Evolutionary conservation across 2,329 filamentous ascomycete genomes (phyloP), one percentile per base, ranked within the genome.

Genomic region (Cladosporium halotolerans): DNA sequence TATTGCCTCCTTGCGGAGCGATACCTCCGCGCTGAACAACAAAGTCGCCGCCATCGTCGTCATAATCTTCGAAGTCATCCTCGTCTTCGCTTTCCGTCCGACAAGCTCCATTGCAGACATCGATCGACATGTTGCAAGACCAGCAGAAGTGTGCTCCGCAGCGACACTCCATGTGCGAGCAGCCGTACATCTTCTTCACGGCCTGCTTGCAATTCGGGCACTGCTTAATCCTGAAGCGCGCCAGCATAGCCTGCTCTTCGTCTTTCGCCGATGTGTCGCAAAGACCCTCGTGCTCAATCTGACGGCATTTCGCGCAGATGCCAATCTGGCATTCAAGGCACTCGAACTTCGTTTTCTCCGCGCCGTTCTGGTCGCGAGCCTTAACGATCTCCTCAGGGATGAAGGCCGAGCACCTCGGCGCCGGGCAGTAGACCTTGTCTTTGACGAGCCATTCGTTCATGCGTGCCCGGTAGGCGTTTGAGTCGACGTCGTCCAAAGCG

Each of bases 101-200:
- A 39, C 36, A 39, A 39, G 36, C 4, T 9, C 55, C 56, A 19
- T 63, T 55, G 51, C 71, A 74, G 1, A 64, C 56, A 2, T 70
- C 61, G 4, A 70, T 66, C 0, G 66, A 59, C 23, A 58, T 45
- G 34, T 65, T 52, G 52, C 77, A 80, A 7, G 60, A 58, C 69
- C 73, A 80, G 62, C 77, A 80, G 63, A 73, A 79, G 47, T 77
- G 71, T 8, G 73, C 73, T 10, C 76, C 75, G 52, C 77, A 79
- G 11, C 66, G 63, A 53, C 77, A 79, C 49, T 69, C 62, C 58
- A 79, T 73, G 46, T 77, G 73, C 33, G 63, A 61, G 58, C 77
- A 80, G 6, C 77, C 77, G 54, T 60, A 74, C 71, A 78, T 76
- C 50, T 70, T 70, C 56, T 70, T 69, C 13, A 79, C 63, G 8